Conservation (phyloP, 192 early-diverging fungal species). For the Coemansia sp. region DNA sequence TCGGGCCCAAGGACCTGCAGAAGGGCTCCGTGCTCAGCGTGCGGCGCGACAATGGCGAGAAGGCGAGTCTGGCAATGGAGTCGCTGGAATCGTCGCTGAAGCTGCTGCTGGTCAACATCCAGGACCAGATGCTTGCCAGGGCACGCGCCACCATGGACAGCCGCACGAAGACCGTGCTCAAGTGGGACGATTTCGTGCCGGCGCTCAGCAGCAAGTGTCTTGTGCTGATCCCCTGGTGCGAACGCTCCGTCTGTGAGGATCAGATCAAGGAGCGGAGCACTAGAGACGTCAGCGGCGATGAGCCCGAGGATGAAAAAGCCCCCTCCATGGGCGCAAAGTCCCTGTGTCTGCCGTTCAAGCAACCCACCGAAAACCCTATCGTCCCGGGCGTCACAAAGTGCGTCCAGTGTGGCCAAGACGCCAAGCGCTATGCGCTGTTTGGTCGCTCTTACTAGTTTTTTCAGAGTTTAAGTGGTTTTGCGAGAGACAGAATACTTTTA, state of each 20-base stretch:
- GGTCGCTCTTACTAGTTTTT: conserved; percentile 76
- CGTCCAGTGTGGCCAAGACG: conserved; percentile 72
- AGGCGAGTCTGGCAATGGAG: conserved; percentile 62
- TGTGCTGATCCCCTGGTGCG: conserved; percentile 95
- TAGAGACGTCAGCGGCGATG: conserved; percentile 60
- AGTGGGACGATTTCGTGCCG: conserved; percentile 95
- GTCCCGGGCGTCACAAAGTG: conserved; percentile 88
- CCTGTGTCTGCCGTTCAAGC: conserved; percentile 93
- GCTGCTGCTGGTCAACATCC: conserved; percentile 73
- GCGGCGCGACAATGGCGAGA: conserved; percentile 78
- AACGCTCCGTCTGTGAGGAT: conserved; percentile 88
- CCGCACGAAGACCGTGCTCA: conserved; percentile 73
- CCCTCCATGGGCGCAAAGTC: conserved; percentile 99
- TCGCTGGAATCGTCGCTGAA: conserved; percentile 62
- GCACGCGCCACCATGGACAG: conserved; percentile 79
- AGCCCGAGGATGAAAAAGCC: conserved; percentile 92
- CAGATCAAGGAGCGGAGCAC: conserved; percentile 93
- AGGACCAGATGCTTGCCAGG: conserved; percentile 85
- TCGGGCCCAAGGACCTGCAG: conserved; percentile 93
- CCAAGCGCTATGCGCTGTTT: conserved; percentile 80
- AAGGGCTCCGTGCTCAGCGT: conserved; percentile 77
- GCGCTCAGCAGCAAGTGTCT: conserved; percentile 86
- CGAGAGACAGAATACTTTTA: no score
- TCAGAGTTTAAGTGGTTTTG: no score
- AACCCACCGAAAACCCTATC: conserved; percentile 85